Evolutionary conservation across 1,284 basidiomycete species (phyloP).

Genomic region (Neonothopanus nambi): DNA sequence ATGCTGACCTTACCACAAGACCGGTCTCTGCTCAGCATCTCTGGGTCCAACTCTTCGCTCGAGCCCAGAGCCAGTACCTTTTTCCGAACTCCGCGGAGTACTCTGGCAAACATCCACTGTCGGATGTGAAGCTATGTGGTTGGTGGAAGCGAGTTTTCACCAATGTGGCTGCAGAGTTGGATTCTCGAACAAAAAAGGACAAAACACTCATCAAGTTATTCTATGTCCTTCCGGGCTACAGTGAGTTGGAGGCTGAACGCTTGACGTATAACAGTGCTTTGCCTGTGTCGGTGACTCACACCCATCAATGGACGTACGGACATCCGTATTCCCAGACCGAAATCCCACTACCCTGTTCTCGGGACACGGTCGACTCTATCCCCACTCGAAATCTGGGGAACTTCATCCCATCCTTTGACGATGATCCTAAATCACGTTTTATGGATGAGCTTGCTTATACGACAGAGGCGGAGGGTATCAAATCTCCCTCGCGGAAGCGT

Average conservation of each 20-base stretch:
- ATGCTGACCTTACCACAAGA: constrained; percentile 65
- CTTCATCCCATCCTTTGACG: constrained; percentile 85
- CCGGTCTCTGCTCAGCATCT: constrained; percentile 56
- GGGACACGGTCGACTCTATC: constrained; percentile 26
- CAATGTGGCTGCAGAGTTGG: constrained; percentile 48
- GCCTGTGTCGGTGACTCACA: constrained; percentile 28
- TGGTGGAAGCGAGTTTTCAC: constrained; percentile 90
- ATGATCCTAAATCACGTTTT: constrained; percentile 92
- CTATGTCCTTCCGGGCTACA: constrained; percentile 77
- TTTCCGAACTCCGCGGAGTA: constrained; percentile 90
- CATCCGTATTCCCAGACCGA: constrained; percentile 71
- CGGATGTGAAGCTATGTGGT: constrained; percentile 79
- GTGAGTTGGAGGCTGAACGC: constrained; percentile 62
- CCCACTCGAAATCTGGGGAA: constrained; percentile 58
- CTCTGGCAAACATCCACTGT: constrained; percentile 72
- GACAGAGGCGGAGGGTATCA: constrained; percentile 59
- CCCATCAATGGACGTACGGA: constrained; percentile 63
- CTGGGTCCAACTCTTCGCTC: constrained; percentile 89
- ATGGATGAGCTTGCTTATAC: constrained; percentile 83
- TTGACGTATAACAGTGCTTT: constrained; percentile 2
- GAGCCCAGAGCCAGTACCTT: constrained; percentile 89
- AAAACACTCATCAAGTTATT: constrained; percentile 42
- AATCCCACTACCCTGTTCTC: constrained; percentile 58
- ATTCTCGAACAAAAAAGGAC: constrained; percentile 21
- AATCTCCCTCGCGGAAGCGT: constrained; percentile 61